A percentile compares a stretch with the other conserved stretches of the same genome.
Evolutionary conservation across 371 early-diverging fungal species (phyloP).

Genomic region (Rhizopus delemar): DNA sequence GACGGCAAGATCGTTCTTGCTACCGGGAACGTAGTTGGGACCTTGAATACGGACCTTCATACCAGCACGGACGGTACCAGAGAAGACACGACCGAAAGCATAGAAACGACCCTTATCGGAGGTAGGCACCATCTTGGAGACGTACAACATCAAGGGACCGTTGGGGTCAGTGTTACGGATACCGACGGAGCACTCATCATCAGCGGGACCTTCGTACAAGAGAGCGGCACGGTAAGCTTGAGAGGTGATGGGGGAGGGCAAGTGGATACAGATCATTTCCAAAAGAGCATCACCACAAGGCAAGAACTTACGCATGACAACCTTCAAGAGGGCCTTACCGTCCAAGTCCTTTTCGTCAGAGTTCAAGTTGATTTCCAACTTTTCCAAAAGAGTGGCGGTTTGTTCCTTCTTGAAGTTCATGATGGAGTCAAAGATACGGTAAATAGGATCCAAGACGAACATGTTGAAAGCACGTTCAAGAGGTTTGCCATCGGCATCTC

Average conservation of each 20-base stretch:
- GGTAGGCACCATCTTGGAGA: slow-evolving; percentile 99
- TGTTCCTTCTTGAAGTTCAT: slow-evolving; percentile 96
- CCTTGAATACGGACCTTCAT: slow-evolving; percentile 99
- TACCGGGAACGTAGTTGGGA: slow-evolving; percentile 95
- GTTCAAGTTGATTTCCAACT: slow-evolving; percentile 88
- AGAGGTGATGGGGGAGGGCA: slow-evolving; percentile 96
- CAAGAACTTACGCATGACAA: slow-evolving; percentile 99
- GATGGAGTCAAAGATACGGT: slow-evolving; percentile 94
- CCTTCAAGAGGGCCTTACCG: slow-evolving; percentile 96
- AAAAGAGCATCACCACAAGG: slow-evolving; percentile 99
- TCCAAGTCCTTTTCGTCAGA: slow-evolving; percentile 87
- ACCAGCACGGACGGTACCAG: slow-evolving; percentile 98
- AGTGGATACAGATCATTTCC: slow-evolving; percentile 99
- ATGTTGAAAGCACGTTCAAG: slow-evolving; percentile 97
- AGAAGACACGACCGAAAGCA: slow-evolving; percentile 99
- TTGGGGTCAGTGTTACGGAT: slow-evolving; percentile 93
- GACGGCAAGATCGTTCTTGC: slow-evolving; percentile 93
- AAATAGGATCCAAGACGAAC: slow-evolving; percentile 99
- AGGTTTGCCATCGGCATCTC: slow-evolving; percentile 78
- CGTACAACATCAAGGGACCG: slow-evolving; percentile 99
- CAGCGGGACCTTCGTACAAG: slow-evolving; percentile 98
- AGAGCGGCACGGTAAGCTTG: slow-evolving; percentile 94
- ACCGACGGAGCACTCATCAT: slow-evolving; percentile 94
- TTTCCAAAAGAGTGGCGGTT: slow-evolving; percentile 80
- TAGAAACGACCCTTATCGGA: slow-evolving; percentile 99